Evolutionary conservation across 495 filamentous ascomycete genomes (phyloP).

Genomic region (Aspergillus indologenus): DNA sequence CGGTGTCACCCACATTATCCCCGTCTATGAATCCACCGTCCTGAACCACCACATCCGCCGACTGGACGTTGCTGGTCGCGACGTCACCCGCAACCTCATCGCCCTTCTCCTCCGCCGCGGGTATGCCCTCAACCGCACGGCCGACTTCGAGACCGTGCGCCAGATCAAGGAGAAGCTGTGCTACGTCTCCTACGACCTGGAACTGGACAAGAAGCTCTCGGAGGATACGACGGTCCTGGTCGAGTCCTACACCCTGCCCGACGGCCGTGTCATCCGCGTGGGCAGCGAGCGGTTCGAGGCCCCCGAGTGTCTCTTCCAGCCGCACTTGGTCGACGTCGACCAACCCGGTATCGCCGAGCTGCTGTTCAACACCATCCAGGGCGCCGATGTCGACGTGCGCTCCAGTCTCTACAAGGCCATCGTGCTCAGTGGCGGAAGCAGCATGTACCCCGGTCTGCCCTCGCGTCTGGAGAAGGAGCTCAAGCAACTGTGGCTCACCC

Average conservation of each 20-base stretch:
- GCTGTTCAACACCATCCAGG: conserved; percentile 97
- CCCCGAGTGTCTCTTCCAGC: conserved; percentile 97
- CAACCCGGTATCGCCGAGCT: conserved; percentile 95
- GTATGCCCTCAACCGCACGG: conserved; percentile 96
- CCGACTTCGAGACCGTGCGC: conserved; percentile 98
- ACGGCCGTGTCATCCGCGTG: conserved; percentile 92
- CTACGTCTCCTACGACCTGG: conserved; percentile 98
- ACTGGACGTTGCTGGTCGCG: conserved; percentile 92
- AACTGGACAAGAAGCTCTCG: conserved; percentile 89
- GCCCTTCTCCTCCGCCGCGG: conserved; percentile 90
- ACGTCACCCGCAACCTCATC: conserved; percentile 97
- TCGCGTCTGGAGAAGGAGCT: conserved; percentile 95
- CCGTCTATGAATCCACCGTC: conserved; percentile 95
- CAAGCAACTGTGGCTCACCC: conserved; percentile 97
- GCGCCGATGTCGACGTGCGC: conserved; percentile 91
- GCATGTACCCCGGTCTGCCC: conserved; percentile 97
- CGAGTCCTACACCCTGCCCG: conserved; percentile 94
- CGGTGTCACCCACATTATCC: conserved; percentile 97
- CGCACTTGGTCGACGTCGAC: conserved; percentile 95
- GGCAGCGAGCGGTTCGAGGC: conserved; percentile 97
- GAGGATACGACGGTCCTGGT: conserved; percentile 98
- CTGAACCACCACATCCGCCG: conserved; percentile 93
- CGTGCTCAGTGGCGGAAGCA: conserved; percentile 91
- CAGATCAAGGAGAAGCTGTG: conserved; percentile 99
- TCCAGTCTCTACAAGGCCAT: conserved; percentile 93